Evolutionary conservation across 495 filamentous ascomycete species (phyloP).

Genomic region (Penicillium riverlandense): DNA sequence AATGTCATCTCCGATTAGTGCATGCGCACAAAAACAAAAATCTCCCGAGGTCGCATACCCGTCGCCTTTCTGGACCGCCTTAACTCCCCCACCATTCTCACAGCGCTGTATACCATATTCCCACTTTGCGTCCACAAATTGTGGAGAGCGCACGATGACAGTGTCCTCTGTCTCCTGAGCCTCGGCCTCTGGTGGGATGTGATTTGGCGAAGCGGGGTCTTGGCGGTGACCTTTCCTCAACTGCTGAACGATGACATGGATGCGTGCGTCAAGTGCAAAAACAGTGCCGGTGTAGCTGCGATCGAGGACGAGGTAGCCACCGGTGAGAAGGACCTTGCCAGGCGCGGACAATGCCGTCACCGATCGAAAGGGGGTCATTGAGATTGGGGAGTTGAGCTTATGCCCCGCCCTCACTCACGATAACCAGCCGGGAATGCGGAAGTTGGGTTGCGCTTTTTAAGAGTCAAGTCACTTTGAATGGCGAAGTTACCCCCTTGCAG

Average conservation of each 20-base stretch:
- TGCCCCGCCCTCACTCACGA: not conserved
- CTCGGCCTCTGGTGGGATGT: constrained; percentile 2
- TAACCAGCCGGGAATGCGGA: too few species aligned
- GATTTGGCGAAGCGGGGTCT: constrained; percentile 13
- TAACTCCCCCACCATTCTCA: constrained; percentile 64
- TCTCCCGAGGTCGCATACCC: constrained; percentile 48
- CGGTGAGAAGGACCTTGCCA: constrained; percentile 90
- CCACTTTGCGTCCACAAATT: constrained; percentile 84
- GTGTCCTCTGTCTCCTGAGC: constrained; percentile 35
- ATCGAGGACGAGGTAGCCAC: constrained; percentile 93
- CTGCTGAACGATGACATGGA: constrained; percentile 72
- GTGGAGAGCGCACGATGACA: constrained; percentile 81
- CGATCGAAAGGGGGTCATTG: constrained; percentile 13
- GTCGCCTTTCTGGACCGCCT: constrained; percentile 64
- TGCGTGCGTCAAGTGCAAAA: constrained; percentile 88
- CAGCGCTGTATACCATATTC: constrained; percentile 67
- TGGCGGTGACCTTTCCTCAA: constrained; percentile 29
- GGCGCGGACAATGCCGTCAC: constrained; percentile 75
- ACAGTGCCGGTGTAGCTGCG: constrained; percentile 81
- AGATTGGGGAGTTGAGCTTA: not conserved
- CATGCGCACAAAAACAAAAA: too few species aligned
- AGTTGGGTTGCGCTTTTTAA: too few species aligned
- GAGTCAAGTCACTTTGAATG: too few species aligned
- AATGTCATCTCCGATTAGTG: not conserved
- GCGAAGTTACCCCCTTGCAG: too few species aligned